Conservation (phyloP, 208 protist genomes). For the Trypanosoma scelopori region DNA sequence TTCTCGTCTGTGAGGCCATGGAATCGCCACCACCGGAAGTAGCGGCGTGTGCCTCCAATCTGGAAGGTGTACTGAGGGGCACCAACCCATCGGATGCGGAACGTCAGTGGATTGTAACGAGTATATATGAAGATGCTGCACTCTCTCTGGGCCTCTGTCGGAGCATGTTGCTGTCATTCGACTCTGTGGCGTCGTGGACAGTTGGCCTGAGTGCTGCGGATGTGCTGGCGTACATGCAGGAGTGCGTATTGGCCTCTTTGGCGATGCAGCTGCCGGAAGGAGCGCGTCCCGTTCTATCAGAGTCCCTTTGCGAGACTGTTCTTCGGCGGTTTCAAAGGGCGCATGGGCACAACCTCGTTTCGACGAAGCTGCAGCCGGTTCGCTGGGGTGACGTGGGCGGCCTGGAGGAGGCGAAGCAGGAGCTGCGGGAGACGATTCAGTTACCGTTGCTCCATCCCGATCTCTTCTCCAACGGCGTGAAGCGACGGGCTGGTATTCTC, state of each 20-base stretch:
- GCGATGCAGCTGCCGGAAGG: constrained; percentile 13
- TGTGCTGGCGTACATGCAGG: constrained; percentile 50
- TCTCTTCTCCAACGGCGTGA: constrained; percentile 68
- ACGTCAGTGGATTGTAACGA: constrained; percentile 34
- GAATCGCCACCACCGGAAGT: constrained; percentile 68
- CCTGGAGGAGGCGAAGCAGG: constrained; percentile 87
- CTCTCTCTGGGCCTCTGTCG: constrained; percentile 12
- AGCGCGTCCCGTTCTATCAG: constrained; percentile 54
- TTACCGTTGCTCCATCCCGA: constrained; percentile 82
- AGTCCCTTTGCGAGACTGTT: constrained; percentile 49
- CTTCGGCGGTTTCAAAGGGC: constrained; percentile 66
- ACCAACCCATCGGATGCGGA: constrained; percentile 75
- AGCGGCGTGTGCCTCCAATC: constrained; percentile 62
- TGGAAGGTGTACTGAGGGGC: constrained; percentile 61
- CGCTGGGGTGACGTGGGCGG: constrained; percentile 91
- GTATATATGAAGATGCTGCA: constrained; percentile 32
- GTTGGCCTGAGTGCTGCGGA: constrained; percentile 70
- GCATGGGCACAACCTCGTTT: constrained; percentile 83
- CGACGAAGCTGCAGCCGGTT: constrained; percentile 84
- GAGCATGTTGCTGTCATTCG: constrained; percentile 62
- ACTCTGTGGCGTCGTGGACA: constrained; percentile 64
- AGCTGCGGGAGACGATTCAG: constrained; percentile 84
- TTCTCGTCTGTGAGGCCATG: constrained; percentile 72
- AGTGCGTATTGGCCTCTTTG: constrained; percentile 37
- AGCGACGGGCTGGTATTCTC: constrained; percentile 83